These are phyloP conservation scores for Boletus sensibilis DNA, from an alignment of 768 basidiomycete genomes.

Conservation along the genomic window DNA sequence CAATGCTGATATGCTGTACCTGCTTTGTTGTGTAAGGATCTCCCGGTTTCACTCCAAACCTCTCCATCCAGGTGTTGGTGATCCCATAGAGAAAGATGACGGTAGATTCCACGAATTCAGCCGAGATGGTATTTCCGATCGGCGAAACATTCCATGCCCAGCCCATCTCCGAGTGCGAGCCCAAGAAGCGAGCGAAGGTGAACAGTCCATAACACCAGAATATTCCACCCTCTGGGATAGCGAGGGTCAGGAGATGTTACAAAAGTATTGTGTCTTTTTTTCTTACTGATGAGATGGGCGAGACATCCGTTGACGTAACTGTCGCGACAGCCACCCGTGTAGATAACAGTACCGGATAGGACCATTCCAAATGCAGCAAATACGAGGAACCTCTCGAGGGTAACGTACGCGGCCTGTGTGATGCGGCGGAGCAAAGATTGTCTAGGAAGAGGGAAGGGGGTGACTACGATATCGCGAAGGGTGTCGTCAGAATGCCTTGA, in stretches of 20 bases:
- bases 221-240: constrained; percentile 71
- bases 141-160: constrained; percentile 94
- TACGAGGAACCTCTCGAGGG: constrained; percentile 62
- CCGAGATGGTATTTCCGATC: constrained; percentile 48
- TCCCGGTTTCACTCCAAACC: constrained; percentile 79
- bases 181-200: constrained; percentile 92
- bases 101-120: constrained; percentile 74
- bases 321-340: constrained; percentile 83
- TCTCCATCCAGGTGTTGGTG: constrained; percentile 97
- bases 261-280: neutral
- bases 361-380: constrained; percentile 68
- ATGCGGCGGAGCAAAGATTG: constrained; percentile 39
- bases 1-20: constrained; percentile 92
- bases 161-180: constrained; percentile 79
- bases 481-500: constrained; percentile 58
- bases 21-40: constrained; percentile 89
- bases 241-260: neutral
- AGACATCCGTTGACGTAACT: constrained; percentile 79
- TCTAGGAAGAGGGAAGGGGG: constrained; percentile 9
- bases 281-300: constrained; percentile 88
- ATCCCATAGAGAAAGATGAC: constrained; percentile 87
- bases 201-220: constrained; percentile 91
- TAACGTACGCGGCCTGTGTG: constrained; percentile 49
- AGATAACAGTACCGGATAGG: constrained; percentile 71
- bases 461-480: constrained; percentile 42